Evolutionary conservation across 305 asterid species (phyloP), one percentile per base, ranked within the genome.

Genomic region (Solanum hybrid): DNA sequence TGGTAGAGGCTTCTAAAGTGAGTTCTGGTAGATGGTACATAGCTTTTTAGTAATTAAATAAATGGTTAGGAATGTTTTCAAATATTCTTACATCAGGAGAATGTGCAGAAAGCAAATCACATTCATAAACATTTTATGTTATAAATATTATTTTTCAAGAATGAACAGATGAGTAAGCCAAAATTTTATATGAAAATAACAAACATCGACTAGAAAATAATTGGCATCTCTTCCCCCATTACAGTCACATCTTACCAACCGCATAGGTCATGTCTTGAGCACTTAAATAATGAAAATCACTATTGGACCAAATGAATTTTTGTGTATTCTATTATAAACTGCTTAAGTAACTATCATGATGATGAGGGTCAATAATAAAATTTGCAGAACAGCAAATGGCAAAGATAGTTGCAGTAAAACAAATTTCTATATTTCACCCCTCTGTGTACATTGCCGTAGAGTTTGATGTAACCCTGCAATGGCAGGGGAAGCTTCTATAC

Each of bases 401-500:
- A 80, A 15, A 27, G 5, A 42, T 26, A 15, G 10, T 71, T 76
- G 80, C 77, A 89, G 75, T 32, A 56, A 90, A 88, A 35, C 88
- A 88, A 90, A 91, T 82, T 60, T 91, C 91, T 93, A 88, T 93
- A 92, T 91, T 91, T 91, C 92, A 93, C 90, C 89, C 90, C 91
- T 90, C 45, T 90, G 93, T 92, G 93, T 92, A 91, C 93, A 93
- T 85, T 79, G 92, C 91, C 89, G 85, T 88, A 86, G 89, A 89
- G 92, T 89, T 60, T 71, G 87, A 91, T 92, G 89, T 92, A 90
- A 89, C 94, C 95, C 91, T 89, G 66, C 84, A 92, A 92, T 82
- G 91, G 91, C 92, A 91, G 95, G 97, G 97, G 94, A 89, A 66
- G 90, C 88, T 93, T 94, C 95, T 94, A 94, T 95, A 95, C 97